Base-by-base conservation (phyloP, 768 basidiomycete species). In the Podaxis pistillaris region DNA sequence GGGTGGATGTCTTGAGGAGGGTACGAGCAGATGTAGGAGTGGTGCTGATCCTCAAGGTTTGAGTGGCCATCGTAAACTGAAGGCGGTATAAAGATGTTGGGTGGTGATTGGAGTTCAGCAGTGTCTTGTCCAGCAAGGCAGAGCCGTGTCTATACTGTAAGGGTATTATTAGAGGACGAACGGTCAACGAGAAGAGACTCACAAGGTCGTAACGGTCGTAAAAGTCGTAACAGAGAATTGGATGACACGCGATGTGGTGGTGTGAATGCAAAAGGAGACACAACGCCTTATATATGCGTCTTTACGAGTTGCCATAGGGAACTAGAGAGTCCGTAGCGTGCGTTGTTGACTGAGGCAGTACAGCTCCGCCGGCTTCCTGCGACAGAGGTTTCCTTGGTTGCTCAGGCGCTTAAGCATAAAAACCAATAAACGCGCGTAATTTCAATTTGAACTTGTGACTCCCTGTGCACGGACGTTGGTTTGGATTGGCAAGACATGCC, bases 91-190 rank as follows among this genome's bases (percentile, higher is more conserved):
- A 62, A 66, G 63, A 53, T 52, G 63, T 66, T 51, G 59, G 67
- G 60, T 24, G 52, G 63, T 61, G 73, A 64, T 65, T 70, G 70
- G 71, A 70, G 69, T 70, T 69, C 70, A 76, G 74, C 74, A 72
- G 73, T 75, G 76, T 75, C 78, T 79, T 79, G 78, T 71, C 78
- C 78, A 79, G 78, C 78, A 81, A 78, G 77, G 69, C 76, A 76
- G 69, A 74, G 74, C 72, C 67, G 70, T 68, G 60, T 41, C 7
- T 55, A 53, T 49, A 41, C 36, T 53, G 63, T 65, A 28, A 28
- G 1, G 12, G 4, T 12, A 28, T 8, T 50, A 13, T 50, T 5
- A 24, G 24, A 24, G 19, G 12, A 28, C 19, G 4, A 28, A 28
- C 24, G 9, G 19, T 50, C 12, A 12, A 50, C 1, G 19, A 22